Base-by-base conservation (phyloP, 257 asterid species). In the Haberlea rhodopensis region DNA sequence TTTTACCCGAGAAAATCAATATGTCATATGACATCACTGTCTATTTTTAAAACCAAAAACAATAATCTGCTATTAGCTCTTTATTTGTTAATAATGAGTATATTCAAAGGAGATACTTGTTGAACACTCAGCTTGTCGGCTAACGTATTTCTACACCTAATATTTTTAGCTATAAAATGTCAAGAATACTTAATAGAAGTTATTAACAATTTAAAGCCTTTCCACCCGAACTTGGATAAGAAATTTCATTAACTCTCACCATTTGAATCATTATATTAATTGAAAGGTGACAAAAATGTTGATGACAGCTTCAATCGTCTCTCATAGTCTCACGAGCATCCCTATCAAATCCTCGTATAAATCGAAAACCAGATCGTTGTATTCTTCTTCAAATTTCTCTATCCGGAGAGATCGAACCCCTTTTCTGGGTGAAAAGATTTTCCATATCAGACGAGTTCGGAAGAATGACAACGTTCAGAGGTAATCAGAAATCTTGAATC, bases 111-210 rank as follows among this genome's bases (percentile, higher is more conserved):
- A 16, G 1, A 58, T 34, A 34, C 66, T 58, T 53, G 49, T 19
- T 16, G n/a, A 57, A 62, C 7, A 66, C 22, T 20, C 11, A 66
- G 11, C 84, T 79, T 59, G 81, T 79, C 74, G 29, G 68, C 71
- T 37, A 45, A n/a, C 61, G 20, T 18, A 37, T 43, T 57, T 26
- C 0, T 54, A 8, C 26, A n/a, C n/a, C n/a, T n/a, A n/a, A n/a
- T n/a, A n/a, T n/a, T n/a, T n/a, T n/a, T n/a, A n/a, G n/a, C 57
- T 71, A 64, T 75, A 67, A 64, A 67, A 63, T 51, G 45, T n/a
- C n/a, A n/a, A n/a, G n/a, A n/a, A n/a, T n/a, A n/a, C n/a, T n/a
- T n/a, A n/a, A n/a, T n/a, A n/a, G n/a, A n/a, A n/a, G n/a, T n/a
- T n/a, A n/a, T n/a, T n/a, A n/a, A n/a, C n/a, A n/a, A n/a, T n/a